Evolutionary conservation across 108 stramenopile species (phyloP), one percentile per base, ranked within the genome.

Genomic region (Ochromonas danica): DNA sequence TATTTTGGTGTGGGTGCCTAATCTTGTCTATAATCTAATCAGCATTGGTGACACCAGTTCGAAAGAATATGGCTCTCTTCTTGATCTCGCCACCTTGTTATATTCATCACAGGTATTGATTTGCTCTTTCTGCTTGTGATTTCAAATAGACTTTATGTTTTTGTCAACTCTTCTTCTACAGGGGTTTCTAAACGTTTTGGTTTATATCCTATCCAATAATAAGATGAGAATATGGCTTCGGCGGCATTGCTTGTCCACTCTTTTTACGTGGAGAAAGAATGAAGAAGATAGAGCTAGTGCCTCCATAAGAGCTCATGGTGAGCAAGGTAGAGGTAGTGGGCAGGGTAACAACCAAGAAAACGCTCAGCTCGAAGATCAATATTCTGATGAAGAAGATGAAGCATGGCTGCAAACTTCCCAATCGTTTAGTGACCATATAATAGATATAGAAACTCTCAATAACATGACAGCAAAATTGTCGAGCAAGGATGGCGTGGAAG

Each of bases 1-100:
- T 28, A 6, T 75, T 10, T 6, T 75, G 10, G 72, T 75, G 17
- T 75, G 72, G 72, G 40, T 75, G 17, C 72, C 72, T 10, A 75
- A 75, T 41, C 6, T 75, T 25, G 36, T 36, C 10, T 67, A 67
- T 36, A 67, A 67, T 67, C 17, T 67, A 25, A 35, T 67, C 14
- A 33, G 14, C 17, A 67, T 67, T 31, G 3, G 3, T 25, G 31
- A 14, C 31, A 25, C 14, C 6, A 67, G 10, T 10, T 14, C 3
- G 14, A 25, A 67, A 28, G 3, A 3, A 36, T 67, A 67, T 36
- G 3, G 6, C 3, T 6, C 17, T 6, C 35, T 67, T 28, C 31
- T 67, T 10, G 31, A 67, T 36, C 30, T 67, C 33, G 27, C 10
- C 31, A 25, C 25, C 17, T 67, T 67, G 3, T 33, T 67, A 6